These are phyloP conservation scores for Coccomyxa subellipsoidea DNA, from an alignment of 163 green algal species.

Conservation along the genomic window DNA sequence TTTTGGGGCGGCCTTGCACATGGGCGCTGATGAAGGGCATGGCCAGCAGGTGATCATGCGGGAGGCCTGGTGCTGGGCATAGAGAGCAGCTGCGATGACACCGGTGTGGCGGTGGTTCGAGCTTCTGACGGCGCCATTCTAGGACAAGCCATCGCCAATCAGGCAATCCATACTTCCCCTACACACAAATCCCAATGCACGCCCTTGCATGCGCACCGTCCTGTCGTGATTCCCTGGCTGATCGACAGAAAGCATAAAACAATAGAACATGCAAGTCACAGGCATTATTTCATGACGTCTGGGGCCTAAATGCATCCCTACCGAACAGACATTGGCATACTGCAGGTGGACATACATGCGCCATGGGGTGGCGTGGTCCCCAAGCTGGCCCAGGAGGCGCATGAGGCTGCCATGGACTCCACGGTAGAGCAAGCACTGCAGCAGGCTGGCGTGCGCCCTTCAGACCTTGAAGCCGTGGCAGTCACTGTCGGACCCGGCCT, in stretches of 20 bases:
- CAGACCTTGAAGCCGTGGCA: slow-evolving; percentile 81
- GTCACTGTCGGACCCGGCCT: slow-evolving; percentile 95
- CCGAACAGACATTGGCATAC: neutral
- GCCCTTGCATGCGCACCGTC: too few relatives aligned
- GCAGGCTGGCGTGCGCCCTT: slow-evolving; percentile 49
- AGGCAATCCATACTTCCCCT: slow-evolving; percentile 15
- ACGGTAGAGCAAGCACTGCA: slow-evolving; percentile 69
- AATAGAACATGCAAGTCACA: too few relatives aligned
- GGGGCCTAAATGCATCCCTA: neutral
- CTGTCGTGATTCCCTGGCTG: too few relatives aligned
- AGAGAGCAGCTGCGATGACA: slow-evolving; percentile 91
- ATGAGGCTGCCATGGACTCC: slow-evolving; percentile 84
- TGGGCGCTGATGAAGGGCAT: too few relatives aligned
- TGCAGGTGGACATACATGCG: slow-evolving; percentile 82
- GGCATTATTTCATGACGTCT: too few relatives aligned
- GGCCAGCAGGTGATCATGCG: neutral
- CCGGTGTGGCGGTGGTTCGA: slow-evolving; percentile 76
- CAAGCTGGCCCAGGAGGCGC: slow-evolving; percentile 83
- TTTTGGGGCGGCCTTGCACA: too few relatives aligned
- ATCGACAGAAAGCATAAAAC: too few relatives aligned
- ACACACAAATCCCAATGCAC: neutral
- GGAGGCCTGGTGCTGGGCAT: slow-evolving; percentile 78
- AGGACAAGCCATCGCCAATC: slow-evolving; percentile 35
- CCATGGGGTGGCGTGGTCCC: slow-evolving; percentile 95
- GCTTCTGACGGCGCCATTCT: slow-evolving; percentile 60